Conservation (phyloP, 495 filamentous ascomycete species). For the Lepraria neglecta region DNA sequence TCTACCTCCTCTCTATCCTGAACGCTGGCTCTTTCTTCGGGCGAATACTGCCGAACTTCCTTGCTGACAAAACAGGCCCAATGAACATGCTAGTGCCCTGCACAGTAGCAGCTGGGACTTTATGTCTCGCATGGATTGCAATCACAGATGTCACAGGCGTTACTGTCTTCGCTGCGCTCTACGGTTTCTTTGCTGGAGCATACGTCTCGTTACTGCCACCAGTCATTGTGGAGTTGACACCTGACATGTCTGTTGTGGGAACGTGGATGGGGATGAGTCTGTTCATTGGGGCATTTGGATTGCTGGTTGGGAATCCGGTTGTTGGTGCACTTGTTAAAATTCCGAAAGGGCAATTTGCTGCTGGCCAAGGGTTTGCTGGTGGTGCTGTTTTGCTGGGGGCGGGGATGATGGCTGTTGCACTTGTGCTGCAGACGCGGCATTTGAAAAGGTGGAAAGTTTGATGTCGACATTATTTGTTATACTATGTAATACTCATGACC, state of each 20-base stretch:
- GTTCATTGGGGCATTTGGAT: constrained; percentile 46
- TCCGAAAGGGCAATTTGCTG: no score
- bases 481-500: no score
- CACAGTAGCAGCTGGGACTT: neutral
- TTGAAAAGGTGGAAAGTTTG: no score
- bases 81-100: neutral
- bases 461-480: no score
- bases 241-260: constrained; percentile 56
- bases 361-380: no score
- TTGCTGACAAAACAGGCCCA: neutral
- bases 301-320: constrained; percentile 65
- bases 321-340: constrained; percentile 43
- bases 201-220: constrained; percentile 32
- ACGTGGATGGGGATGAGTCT: constrained; percentile 67
- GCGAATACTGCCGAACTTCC: constrained; percentile 25
- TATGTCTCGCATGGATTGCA: neutral
- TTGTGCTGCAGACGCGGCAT: no score
- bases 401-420: no score
- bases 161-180: neutral
- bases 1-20: constrained; percentile 47
- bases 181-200: neutral
- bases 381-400: no score
- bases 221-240: constrained; percentile 53
- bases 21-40: constrained; percentile 46
- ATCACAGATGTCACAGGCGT: neutral